These are phyloP conservation scores for Hymenoscyphus infarciens DNA, from an alignment of 2,329 filamentous ascomycete genomes.

Conservation along the genomic window DNA sequence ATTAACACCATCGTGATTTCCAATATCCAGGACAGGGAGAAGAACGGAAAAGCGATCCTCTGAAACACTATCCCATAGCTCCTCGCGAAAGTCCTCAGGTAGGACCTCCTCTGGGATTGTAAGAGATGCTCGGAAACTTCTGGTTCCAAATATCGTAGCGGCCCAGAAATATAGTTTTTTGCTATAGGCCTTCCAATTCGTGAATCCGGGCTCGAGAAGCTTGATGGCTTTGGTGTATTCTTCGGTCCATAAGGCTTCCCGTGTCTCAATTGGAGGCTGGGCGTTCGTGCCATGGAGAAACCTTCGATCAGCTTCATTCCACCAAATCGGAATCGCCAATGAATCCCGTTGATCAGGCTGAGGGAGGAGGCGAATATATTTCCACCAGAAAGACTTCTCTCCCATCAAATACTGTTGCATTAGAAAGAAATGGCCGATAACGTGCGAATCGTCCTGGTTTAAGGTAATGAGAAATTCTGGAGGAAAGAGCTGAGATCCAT, in stretches of 20 bases:
- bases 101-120: conserved; percentile 38
- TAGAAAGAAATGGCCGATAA: conserved; percentile 65
- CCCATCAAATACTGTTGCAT: conserved; percentile 63
- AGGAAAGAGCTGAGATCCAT: conserved; percentile 42
- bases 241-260: conserved; percentile 26
- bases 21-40: conserved; percentile 67
- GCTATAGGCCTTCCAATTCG: conserved; percentile 22
- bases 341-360: conserved; percentile 49
- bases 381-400: conserved; percentile 59
- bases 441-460: conserved; percentile 46
- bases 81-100: neutral
- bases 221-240: conserved; percentile 27
- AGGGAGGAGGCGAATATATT: conserved; percentile 64
- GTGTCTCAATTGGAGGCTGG: conserved; percentile 27
- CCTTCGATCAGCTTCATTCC: conserved; percentile 56
- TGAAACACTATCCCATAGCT: conserved; percentile 20
- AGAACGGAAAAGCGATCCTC: conserved; percentile 50
- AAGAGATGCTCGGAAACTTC: conserved; percentile 61
- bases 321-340: conserved; percentile 61
- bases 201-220: conserved; percentile 17
- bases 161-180: conserved; percentile 59
- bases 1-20: conserved; percentile 64
- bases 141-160: conserved; percentile 60
- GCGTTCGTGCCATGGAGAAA: conserved; percentile 41
- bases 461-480: conserved; percentile 45